phyloP scores from a whole-genome alignment of 2,329 filamentous ascomycete species.

The Lachnellula subtilissima region DNA sequence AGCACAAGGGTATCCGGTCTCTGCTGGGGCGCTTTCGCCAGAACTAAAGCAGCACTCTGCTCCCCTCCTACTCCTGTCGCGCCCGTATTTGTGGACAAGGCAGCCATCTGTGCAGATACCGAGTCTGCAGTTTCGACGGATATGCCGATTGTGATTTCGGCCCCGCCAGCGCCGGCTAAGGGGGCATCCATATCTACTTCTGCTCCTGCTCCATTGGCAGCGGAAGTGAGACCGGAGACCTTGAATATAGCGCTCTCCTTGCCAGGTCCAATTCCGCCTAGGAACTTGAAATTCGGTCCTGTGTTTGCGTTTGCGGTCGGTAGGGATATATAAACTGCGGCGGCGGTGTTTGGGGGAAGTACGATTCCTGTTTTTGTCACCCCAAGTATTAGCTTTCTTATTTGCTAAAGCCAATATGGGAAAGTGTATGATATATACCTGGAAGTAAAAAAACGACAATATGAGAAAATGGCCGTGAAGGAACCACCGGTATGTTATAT shows the following conservation, averaged over 20 bases:
- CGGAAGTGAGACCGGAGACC: conserved; percentile 40
- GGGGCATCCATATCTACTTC: conserved; percentile 29
- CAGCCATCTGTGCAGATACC: conserved; percentile 66
- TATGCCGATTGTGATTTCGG: conserved; percentile 69
- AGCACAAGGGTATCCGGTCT: conserved; percentile 64
- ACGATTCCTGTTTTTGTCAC: conserved; percentile 36
- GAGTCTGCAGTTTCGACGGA: conserved; percentile 70
- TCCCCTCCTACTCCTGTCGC: background rate
- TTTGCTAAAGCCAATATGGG: background rate
- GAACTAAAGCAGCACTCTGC: conserved; percentile 14
- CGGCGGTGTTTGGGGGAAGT: conserved; percentile 72
- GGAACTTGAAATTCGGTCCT: conserved; percentile 62
- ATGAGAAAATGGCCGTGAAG: conserved; percentile 61
- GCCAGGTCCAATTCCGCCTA: conserved; percentile 83
- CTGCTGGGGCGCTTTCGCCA: conserved; percentile 4
- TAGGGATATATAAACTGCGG: conserved; percentile 85
- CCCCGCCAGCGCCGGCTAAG: conserved; percentile 17
- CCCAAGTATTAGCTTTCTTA: background rate
- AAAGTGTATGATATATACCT: conserved; percentile 35
- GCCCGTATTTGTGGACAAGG: conserved; percentile 40
- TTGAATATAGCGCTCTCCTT: conserved; percentile 93
- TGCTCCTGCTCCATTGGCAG: conserved; percentile 40
- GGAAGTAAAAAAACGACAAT: conserved; percentile 88
- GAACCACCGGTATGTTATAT: conserved; percentile 45
- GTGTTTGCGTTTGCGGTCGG: conserved; percentile 34